Percentiles rank a stretch among this genome's conserved stretches.
These are phyloP conservation scores for Starmera dryadoides DNA, from an alignment of 805 yeast genomes.

Conservation along the genomic window DNA sequence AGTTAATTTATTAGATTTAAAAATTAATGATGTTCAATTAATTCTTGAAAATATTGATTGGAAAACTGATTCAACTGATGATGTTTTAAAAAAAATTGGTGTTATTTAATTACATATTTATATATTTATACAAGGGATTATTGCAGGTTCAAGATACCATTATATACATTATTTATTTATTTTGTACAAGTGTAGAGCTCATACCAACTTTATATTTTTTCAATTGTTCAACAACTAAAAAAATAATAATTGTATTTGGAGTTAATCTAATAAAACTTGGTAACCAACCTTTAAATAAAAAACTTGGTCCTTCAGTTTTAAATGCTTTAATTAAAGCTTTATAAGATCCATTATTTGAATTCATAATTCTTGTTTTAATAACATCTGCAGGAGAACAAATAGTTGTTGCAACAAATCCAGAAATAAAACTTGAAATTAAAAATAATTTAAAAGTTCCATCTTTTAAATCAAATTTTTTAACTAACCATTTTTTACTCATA, in stretches of 20 bases:
- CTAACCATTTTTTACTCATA: constrained; percentile 56
- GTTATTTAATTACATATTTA: constrained; percentile 9
- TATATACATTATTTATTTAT: constrained; percentile 1
- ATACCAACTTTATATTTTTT: constrained; percentile 47
- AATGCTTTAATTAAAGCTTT: constrained; percentile 48
- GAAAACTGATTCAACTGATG: constrained; percentile 25
- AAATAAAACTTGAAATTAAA: constrained; percentile 68
- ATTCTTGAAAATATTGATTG: constrained; percentile 26
- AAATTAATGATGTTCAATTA: constrained; percentile 16
- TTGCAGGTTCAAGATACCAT: neutral
- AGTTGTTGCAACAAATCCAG: constrained; percentile 86
- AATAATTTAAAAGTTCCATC: constrained; percentile 63
- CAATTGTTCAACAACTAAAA: constrained; percentile 60
- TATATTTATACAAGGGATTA: neutral
- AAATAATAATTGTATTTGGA: constrained; percentile 70
- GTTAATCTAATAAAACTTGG: constrained; percentile 84
- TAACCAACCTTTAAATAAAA: constrained; percentile 87
- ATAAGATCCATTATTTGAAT: constrained; percentile 42
- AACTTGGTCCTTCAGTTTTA: constrained; percentile 62
- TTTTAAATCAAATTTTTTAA: constrained; percentile 41
- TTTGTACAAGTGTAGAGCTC: constrained; percentile 20
- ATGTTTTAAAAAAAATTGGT: constrained; percentile 26
- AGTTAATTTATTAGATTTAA: neutral
- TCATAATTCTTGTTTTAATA: constrained; percentile 83
- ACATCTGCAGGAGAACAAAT: constrained; percentile 93